phyloP scores from a whole-genome alignment of 2,329 filamentous ascomycete genomes.

The Furcasterigmium sp. region DNA sequence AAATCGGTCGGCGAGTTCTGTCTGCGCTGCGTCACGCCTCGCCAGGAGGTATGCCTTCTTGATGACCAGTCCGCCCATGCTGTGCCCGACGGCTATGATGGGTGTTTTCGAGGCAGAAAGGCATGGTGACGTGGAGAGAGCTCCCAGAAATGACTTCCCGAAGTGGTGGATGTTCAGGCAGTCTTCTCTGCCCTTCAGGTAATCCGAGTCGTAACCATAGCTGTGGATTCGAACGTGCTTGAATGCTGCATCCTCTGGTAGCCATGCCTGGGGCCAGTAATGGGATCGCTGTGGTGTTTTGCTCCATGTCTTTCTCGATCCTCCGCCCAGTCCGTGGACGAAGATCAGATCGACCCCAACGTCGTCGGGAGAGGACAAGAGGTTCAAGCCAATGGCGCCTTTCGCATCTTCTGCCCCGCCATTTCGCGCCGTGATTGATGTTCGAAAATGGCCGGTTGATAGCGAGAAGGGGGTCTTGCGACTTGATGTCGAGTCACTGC shows the following conservation, averaged over 20 bases:
- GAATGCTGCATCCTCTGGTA: conserved; percentile 23
- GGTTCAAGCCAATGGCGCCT: conserved; percentile 14
- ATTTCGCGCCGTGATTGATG: conserved; percentile 1
- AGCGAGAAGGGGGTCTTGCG: conserved; percentile 9
- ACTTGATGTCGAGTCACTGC: conserved; percentile 3
- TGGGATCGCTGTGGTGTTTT: conserved; percentile 12
- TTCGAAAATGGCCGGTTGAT: conserved; percentile 4
- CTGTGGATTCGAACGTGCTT: conserved; percentile 19
- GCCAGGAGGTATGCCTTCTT: conserved; percentile 23
- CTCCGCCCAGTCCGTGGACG: conserved; percentile 32
- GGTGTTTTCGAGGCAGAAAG: conserved; percentile 12
- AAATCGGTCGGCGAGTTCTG: conserved; percentile 13
- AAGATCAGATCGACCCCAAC: conserved; percentile 27
- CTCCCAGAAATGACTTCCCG: conserved; percentile 21
- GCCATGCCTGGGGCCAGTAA: conserved; percentile 34
- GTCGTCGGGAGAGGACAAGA: conserved; percentile 14
- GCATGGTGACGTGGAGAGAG: conserved; percentile 16
- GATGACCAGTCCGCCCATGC: conserved; percentile 21
- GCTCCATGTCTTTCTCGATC: conserved; percentile 31
- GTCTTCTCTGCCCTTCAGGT: conserved; percentile 15
- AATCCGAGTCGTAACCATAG: conserved; percentile 29
- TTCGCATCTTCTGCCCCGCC: not conserved
- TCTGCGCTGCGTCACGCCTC: conserved; percentile 8
- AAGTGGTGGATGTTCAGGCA: conserved; percentile 25
- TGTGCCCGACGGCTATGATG: conserved; percentile 27